Conservation (phyloP, 208 protist species). For the Crithidia thermophila region DNA sequence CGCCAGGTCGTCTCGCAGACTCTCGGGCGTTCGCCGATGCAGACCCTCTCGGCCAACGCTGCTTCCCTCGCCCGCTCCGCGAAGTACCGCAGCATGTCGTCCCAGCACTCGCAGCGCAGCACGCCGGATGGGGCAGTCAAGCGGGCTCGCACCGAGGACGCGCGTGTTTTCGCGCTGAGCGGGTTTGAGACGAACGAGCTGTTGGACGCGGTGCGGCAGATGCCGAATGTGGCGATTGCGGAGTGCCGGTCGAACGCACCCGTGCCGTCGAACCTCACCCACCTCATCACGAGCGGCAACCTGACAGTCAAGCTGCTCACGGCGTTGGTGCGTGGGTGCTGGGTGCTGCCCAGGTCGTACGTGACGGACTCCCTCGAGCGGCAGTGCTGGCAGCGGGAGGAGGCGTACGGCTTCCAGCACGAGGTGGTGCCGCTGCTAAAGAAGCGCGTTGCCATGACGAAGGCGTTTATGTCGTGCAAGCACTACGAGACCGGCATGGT, state of each 20-base stretch:
- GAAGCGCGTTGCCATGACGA: constrained; percentile 65
- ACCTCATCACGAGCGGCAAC: constrained; percentile 87
- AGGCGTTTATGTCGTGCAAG: constrained; percentile 64
- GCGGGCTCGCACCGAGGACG: constrained; percentile 72
- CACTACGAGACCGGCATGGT: constrained; percentile 74
- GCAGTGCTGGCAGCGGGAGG: constrained; percentile 64
- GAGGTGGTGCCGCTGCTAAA: constrained; percentile 68
- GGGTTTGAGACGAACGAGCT: constrained; percentile 81
- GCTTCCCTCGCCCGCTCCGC: constrained; percentile 15
- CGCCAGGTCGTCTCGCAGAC: constrained; percentile 52
- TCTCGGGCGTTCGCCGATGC: constrained; percentile 28
- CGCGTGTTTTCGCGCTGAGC: constrained; percentile 83
- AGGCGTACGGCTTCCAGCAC: constrained; percentile 87
- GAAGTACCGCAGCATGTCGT: constrained; percentile 43
- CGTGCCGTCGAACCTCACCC: constrained; percentile 83
- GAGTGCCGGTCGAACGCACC: constrained; percentile 84
- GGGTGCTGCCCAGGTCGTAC: constrained; percentile 83
- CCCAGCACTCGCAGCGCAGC: constrained; percentile 25
- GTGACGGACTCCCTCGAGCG: constrained; percentile 62
- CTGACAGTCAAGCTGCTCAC: constrained; percentile 89
- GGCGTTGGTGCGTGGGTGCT: constrained; percentile 85
- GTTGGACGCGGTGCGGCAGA: constrained; percentile 55
- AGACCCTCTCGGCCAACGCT: constrained; percentile 34
- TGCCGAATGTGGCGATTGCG: constrained; percentile 80
- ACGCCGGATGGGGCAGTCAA: constrained; percentile 37